Evolutionary conservation across 2,329 filamentous ascomycete genomes (phyloP).

Genomic region (Diaporthe destruens): DNA sequence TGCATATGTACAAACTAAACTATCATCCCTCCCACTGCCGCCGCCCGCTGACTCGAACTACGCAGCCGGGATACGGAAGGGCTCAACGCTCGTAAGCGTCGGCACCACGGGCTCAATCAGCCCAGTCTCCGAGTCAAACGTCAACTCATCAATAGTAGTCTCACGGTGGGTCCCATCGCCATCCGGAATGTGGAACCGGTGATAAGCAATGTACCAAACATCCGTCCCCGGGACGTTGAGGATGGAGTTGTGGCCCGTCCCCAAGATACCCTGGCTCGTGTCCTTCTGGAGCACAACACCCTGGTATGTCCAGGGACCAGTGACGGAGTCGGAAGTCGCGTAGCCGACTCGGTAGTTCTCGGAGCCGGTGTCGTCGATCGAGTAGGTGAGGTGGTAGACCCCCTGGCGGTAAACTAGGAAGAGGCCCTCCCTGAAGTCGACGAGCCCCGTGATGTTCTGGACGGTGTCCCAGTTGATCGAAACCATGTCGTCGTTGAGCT

Average conservation of each 20-base stretch:
- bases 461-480: slow-evolving; percentile 56
- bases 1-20: neutral
- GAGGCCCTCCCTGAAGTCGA: slow-evolving; percentile 57
- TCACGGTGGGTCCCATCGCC: slow-evolving; percentile 59
- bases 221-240: slow-evolving; percentile 61
- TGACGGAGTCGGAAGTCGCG: slow-evolving; percentile 53
- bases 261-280: slow-evolving; percentile 56
- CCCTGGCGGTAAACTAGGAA: slow-evolving; percentile 60
- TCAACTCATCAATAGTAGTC: slow-evolving; percentile 57
- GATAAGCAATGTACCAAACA: slow-evolving; percentile 64
- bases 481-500: slow-evolving; percentile 60
- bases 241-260: slow-evolving; percentile 60
- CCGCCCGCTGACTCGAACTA: neutral
- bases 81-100: slow-evolving; percentile 51
- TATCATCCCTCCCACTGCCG: no score
- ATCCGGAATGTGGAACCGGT: slow-evolving; percentile 59
- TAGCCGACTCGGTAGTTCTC: slow-evolving; percentile 62
- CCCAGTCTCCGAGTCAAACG: slow-evolving; percentile 53
- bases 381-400: slow-evolving; percentile 62
- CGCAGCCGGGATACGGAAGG: slow-evolving; percentile 29
- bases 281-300: slow-evolving; percentile 60
- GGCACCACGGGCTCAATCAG: slow-evolving; percentile 55
- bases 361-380: slow-evolving; percentile 60
- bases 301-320: slow-evolving; percentile 60
- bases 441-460: slow-evolving; percentile 52